Percentiles rank a stretch among this genome's conserved stretches.
Evolutionary conservation across 805 yeast genomes (phyloP).

Genomic region (Wickerhamomyces ciferrii): DNA sequence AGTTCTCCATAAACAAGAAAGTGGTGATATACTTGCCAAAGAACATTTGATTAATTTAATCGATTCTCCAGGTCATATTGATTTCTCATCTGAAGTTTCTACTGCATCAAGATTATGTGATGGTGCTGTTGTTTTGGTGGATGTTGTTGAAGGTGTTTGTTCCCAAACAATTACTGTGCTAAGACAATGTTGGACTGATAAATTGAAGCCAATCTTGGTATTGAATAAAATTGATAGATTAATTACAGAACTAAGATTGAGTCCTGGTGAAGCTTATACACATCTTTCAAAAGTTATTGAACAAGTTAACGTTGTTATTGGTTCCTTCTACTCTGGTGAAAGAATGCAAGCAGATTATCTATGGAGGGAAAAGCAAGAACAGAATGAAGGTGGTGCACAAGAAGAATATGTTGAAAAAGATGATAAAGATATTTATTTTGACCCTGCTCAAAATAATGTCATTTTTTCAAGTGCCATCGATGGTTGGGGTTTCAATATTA

Average conservation of each 20-base stretch:
- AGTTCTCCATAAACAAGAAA: slow-evolving; percentile 43
- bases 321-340: slow-evolving; percentile 89
- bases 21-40: slow-evolving; percentile 39
- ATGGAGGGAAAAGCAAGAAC: slow-evolving; percentile 64
- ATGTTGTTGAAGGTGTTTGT: slow-evolving; percentile 97
- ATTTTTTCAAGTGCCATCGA: slow-evolving; percentile 89
- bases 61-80: slow-evolving; percentile 99
- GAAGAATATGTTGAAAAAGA: slow-evolving; percentile 66
- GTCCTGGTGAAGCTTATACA: slow-evolving; percentile 79
- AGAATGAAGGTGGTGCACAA: slow-evolving; percentile 28
- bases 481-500: slow-evolving; percentile 95
- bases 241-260: slow-evolving; percentile 71
- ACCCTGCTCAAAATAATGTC: slow-evolving; percentile 85
- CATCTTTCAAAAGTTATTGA: slow-evolving; percentile 79
- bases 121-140: slow-evolving; percentile 93
- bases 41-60: slow-evolving; percentile 88
- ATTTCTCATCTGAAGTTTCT: slow-evolving; percentile 93
- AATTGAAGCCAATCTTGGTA: slow-evolving; percentile 81
- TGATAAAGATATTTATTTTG: slow-evolving; percentile 79
- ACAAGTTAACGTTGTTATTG: slow-evolving; percentile 92
- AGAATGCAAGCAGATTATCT: slow-evolving; percentile 82
- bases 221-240: slow-evolving; percentile 89
- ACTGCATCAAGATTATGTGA: slow-evolving; percentile 95
- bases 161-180: slow-evolving; percentile 94
- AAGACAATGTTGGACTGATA: slow-evolving; percentile 94